A percentile compares a stretch with the other conserved stretches of the same genome.
These are phyloP conservation scores for Chloranthus sessilifolius DNA, from an alignment of 164 flowering plant species.

Conservation along the genomic window DNA sequence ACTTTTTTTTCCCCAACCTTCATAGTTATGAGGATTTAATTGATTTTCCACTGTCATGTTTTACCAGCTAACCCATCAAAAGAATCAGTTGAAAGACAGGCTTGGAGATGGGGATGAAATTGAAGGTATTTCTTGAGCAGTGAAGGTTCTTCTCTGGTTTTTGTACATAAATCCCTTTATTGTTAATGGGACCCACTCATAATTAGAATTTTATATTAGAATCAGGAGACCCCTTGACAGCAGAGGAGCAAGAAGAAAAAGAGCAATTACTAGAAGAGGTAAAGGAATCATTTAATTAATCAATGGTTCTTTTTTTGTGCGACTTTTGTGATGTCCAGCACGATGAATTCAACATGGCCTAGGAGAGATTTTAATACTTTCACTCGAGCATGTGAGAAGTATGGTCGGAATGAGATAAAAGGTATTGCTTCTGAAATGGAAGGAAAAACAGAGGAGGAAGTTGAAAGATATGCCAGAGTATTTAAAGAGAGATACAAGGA, in stretches of 20 bases:
- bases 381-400: slow-evolving; percentile 97
- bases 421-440: slow-evolving; percentile 93
- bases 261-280: slow-evolving; percentile 84
- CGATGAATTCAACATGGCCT: slow-evolving; percentile 63
- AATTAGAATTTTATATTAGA: no score
- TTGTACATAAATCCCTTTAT: no score
- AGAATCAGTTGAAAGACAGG: slow-evolving; percentile 81
- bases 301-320: neutral
- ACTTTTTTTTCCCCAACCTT: no score
- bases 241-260: slow-evolving; percentile 94
- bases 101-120: slow-evolving; percentile 85
- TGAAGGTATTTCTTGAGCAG: slow-evolving; percentile 52
- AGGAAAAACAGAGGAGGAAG: slow-evolving; percentile 92
- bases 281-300: slow-evolving; percentile 7
- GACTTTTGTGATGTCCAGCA: no score
- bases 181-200: no score
- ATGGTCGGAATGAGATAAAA: slow-evolving; percentile 83
- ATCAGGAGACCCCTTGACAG: slow-evolving; percentile 77
- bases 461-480: slow-evolving; percentile 88
- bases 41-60: neutral
- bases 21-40: no score
- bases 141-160: neutral
- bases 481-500: slow-evolving; percentile 95
- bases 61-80: slow-evolving; percentile 71
- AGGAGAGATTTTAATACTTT: slow-evolving; percentile 94